phyloP scores from a whole-genome alignment of 2,329 filamentous ascomycete species.

The Beauveria pseudobassiana region DNA sequence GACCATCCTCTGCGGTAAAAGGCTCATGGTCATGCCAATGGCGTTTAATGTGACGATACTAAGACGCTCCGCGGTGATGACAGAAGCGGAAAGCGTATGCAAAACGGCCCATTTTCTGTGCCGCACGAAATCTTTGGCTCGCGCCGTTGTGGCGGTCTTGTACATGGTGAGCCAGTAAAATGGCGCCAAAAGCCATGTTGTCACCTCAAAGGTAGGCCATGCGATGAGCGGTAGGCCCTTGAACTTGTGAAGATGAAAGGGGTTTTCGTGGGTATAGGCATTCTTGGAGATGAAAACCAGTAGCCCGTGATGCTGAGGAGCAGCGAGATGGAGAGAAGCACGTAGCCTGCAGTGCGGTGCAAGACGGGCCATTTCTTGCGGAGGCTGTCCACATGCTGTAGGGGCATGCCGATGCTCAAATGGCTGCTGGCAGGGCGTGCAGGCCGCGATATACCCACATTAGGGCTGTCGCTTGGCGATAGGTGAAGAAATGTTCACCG shows the following conservation, averaged over 20 bases:
- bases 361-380: slow-evolving; percentile 4
- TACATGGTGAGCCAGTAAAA: slow-evolving; percentile 2
- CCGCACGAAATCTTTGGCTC: not conserved
- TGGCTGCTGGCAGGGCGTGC: not conserved
- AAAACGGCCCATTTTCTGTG: slow-evolving; percentile 8
- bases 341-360: slow-evolving; percentile 2
- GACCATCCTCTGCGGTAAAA: not conserved
- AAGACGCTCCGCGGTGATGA: not conserved
- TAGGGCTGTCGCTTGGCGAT: not conserved
- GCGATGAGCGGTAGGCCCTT: not conserved
- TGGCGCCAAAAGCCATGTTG: not conserved
- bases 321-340: not conserved
- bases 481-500: not conserved
- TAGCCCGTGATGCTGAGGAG: slow-evolving; percentile 5
- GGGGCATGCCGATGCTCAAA: slow-evolving; percentile 9
- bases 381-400: slow-evolving; percentile 6
- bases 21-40: not conserved
- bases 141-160: not conserved
- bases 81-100: not conserved
- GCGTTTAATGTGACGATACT: not conserved
- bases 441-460: not conserved
- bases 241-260: not conserved
- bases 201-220: slow-evolving; percentile 6
- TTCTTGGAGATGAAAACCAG: not conserved
- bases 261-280: not conserved